Evolutionary conservation across 1,284 basidiomycete genomes (phyloP).

Genomic region (Moniliophthora roreri): DNA sequence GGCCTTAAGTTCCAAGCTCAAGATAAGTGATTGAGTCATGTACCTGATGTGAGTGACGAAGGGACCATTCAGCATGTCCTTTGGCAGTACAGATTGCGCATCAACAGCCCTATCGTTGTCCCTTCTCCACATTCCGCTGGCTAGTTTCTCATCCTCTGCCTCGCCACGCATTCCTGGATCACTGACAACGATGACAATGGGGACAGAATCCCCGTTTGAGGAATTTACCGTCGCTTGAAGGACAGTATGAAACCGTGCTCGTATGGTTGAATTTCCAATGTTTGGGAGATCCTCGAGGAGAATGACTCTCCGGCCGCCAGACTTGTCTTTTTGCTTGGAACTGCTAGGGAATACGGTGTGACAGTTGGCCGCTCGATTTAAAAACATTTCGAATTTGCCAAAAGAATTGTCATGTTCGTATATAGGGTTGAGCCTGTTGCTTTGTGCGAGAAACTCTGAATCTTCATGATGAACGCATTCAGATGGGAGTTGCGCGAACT

Average conservation of each 20-base stretch:
- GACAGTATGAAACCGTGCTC: slow-evolving; percentile 73
- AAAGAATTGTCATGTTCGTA: slow-evolving; percentile 61
- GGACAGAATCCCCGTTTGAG: slow-evolving; percentile 40
- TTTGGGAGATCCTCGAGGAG: slow-evolving; percentile 95
- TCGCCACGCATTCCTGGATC: slow-evolving; percentile 80
- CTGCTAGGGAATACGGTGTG: slow-evolving; percentile 47
- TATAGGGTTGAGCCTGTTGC: too few relatives aligned
- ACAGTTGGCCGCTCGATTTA: slow-evolving; percentile 72
- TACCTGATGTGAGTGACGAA: slow-evolving; percentile 77
- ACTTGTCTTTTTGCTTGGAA: slow-evolving; percentile 15
- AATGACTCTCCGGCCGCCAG: slow-evolving; percentile 51
- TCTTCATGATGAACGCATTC: not conserved
- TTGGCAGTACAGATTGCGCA: slow-evolving; percentile 65
- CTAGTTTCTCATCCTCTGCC: slow-evolving; percentile 52
- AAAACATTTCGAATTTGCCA: slow-evolving; percentile 77
- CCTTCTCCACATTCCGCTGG: slow-evolving; percentile 40
- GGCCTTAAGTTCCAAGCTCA: not conserved
- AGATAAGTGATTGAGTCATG: slow-evolving; percentile 22
- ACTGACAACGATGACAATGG: slow-evolving; percentile 84
- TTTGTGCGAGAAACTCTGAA: not conserved
- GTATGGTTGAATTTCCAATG: slow-evolving; percentile 74
- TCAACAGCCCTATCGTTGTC: slow-evolving; percentile 59
- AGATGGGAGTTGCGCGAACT: not conserved
- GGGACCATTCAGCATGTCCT: slow-evolving; percentile 57
- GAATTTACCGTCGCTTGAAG: slow-evolving; percentile 58